These are phyloP conservation scores for Aspergillus pseudotamarii DNA, from an alignment of 2,329 filamentous ascomycete species.

Conservation along the genomic window DNA sequence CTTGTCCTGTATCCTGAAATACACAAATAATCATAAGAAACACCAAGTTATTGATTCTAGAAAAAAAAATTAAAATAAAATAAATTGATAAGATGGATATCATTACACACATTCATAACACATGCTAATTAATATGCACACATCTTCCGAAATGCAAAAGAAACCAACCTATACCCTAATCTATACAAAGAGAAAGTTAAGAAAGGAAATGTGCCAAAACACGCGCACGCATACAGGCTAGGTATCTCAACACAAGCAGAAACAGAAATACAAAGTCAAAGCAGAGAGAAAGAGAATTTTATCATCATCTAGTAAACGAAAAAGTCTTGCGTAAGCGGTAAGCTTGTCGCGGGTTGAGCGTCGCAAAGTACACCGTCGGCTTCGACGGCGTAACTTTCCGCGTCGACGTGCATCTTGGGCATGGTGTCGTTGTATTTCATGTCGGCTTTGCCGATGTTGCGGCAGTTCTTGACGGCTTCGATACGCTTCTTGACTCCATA, in stretches of 20 bases:
- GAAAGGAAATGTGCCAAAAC: background rate
- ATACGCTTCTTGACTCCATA: conserved; percentile 80
- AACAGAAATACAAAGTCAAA: background rate
- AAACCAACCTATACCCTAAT: conserved; percentile 4
- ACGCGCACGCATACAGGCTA: background rate
- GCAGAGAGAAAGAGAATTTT: background rate
- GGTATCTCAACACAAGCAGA: background rate
- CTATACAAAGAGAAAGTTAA: conserved; percentile 8
- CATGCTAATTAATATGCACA: background rate
- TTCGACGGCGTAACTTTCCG: conserved; percentile 84
- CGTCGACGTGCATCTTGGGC: conserved; percentile 89
- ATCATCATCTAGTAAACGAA: conserved; percentile 22
- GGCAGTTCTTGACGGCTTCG: conserved; percentile 76
- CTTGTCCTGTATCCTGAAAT: background rate
- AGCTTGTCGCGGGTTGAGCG: conserved; percentile 68
- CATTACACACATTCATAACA: background rate
- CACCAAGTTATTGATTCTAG: background rate
- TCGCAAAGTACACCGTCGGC: conserved; percentile 76
- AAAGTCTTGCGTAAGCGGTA: conserved; percentile 73
- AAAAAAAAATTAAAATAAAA: too few relatives aligned
- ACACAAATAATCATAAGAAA: background rate
- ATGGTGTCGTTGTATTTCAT: conserved; percentile 87
- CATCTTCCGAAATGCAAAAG: background rate
- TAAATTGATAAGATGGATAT: background rate
- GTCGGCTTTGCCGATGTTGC: conserved; percentile 75